A percentile compares a stretch with the other conserved stretches of the same genome.
Conservation (phyloP, 225 moss, liverwort and hornwort species). For the Sphagnum contortum region DNA sequence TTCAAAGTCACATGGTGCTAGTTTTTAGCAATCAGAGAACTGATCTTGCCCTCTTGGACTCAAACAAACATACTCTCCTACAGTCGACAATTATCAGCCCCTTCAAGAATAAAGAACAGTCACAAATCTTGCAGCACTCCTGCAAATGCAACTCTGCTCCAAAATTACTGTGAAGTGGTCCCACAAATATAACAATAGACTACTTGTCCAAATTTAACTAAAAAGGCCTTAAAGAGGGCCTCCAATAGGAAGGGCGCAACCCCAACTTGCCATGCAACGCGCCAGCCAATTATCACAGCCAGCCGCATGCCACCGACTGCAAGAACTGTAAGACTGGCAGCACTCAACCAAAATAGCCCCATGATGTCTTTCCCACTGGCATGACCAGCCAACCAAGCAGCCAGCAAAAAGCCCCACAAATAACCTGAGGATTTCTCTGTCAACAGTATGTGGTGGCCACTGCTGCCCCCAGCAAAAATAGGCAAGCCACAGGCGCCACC, state of each 20-base stretch:
- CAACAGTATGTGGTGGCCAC: not conserved
- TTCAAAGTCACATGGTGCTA: too few species aligned
- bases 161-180: not conserved
- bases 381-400: conserved; percentile 1
- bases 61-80: too few species aligned
- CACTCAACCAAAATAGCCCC: not conserved
- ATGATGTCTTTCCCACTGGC: not conserved
- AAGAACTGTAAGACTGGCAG: not conserved
- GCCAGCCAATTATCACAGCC: conserved; percentile 2
- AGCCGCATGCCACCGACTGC: conserved; percentile 1
- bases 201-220: conserved; percentile 1
- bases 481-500: conserved; percentile 1
- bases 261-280: not conserved
- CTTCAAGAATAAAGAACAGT: too few species aligned
- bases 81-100: too few species aligned
- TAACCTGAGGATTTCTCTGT: conserved; percentile 1
- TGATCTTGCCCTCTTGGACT: too few species aligned
- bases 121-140: not conserved
- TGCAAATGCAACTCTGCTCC: not conserved
- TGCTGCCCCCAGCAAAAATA: not conserved
- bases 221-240: not conserved
- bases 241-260: conserved; percentile 1
- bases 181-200: not conserved
- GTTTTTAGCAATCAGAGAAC: too few species aligned
- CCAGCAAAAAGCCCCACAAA: conserved; percentile 2